phyloP scores from a whole-genome alignment of 176 grass and related monocot genomes.

The Raddia guianensis region DNA sequence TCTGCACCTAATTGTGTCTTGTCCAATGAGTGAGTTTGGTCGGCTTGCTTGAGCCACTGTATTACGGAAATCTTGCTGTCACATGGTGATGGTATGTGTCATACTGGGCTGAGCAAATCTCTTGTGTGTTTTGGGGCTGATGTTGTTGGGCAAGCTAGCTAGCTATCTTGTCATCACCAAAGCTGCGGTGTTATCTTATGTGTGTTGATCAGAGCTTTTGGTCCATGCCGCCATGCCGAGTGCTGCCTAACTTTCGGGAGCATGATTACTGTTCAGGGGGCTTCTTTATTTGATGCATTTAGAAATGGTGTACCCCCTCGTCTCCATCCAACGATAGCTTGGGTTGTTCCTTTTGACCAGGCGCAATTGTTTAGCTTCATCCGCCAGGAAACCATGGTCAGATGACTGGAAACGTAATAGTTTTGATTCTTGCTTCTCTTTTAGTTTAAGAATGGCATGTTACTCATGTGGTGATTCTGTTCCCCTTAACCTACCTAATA shows the following conservation, averaged over 20 bases:
- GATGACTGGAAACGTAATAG: not conserved
- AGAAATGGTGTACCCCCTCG: slow-evolving; percentile 9
- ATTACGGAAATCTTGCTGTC: not conserved
- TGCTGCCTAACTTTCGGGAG: slow-evolving; percentile 29
- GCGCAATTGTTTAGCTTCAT: slow-evolving; percentile 17
- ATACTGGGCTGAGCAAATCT: not conserved
- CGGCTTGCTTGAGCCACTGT: slow-evolving; percentile 16
- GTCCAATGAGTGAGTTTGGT: slow-evolving; percentile 43
- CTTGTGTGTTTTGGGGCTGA: not conserved
- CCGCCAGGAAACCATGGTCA: not conserved
- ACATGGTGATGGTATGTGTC: not conserved
- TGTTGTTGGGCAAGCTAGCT: slow-evolving; percentile 4
- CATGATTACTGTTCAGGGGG: slow-evolving; percentile 33
- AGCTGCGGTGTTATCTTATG: slow-evolving; percentile 26
- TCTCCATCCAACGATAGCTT: not conserved
- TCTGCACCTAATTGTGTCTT: slow-evolving; percentile 29
- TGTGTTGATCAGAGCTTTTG: slow-evolving; percentile 16
- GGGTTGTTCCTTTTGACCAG: not conserved
- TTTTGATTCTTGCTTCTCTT: slow-evolving; percentile 16
- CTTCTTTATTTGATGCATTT: slow-evolving; percentile 39
- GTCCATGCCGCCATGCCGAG: slow-evolving; percentile 30
- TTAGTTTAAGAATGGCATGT: not conserved
- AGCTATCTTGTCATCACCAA: slow-evolving; percentile 42
- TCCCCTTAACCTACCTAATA: not conserved
- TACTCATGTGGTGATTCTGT: not conserved